phyloP scores from a whole-genome alignment of 208 protist genomes.

The Acanthamoeba polyphaga region DNA sequence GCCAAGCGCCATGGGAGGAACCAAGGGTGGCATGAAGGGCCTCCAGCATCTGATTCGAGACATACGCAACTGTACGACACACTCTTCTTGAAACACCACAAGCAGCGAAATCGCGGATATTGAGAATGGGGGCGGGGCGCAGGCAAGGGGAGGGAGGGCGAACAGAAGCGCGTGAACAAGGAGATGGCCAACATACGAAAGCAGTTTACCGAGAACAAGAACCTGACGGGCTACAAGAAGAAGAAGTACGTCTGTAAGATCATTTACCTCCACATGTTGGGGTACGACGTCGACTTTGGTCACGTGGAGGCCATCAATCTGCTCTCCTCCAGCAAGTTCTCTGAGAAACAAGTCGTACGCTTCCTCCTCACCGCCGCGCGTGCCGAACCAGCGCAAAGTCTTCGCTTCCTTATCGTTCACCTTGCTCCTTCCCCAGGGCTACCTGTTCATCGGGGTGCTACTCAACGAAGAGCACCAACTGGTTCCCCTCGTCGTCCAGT shows the following conservation, averaged over 20 bases:
- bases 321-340: conserved; percentile 95
- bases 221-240: conserved; percentile 94
- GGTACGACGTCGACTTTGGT: conserved; percentile 99
- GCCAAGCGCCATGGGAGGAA: background rate
- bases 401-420: background rate
- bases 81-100: background rate
- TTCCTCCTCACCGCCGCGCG: background rate
- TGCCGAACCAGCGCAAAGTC: no score
- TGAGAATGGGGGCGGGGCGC: conserved; percentile 94
- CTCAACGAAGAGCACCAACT: conserved; percentile 98
- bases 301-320: conserved; percentile 99
- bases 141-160: conserved; percentile 93
- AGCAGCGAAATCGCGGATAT: background rate
- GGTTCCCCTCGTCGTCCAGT: conserved; percentile 98
- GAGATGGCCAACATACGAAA: conserved; percentile 99
- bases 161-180: conserved; percentile 97
- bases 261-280: conserved; percentile 99
- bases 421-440: conserved; percentile 90
- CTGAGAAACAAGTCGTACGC: conserved; percentile 97
- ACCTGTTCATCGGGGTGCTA: conserved; percentile 96
- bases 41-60: conserved; percentile 70
- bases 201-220: conserved; percentile 95
- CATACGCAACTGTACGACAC: conserved; percentile 53
- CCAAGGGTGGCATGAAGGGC: conserved; percentile 70
- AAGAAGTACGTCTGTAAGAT: conserved; percentile 99